Percentiles rank a stretch among this genome's conserved stretches.
Evolutionary conservation across 2,329 filamentous ascomycete species (phyloP).

Genomic region (Geosmithia morbida): DNA sequence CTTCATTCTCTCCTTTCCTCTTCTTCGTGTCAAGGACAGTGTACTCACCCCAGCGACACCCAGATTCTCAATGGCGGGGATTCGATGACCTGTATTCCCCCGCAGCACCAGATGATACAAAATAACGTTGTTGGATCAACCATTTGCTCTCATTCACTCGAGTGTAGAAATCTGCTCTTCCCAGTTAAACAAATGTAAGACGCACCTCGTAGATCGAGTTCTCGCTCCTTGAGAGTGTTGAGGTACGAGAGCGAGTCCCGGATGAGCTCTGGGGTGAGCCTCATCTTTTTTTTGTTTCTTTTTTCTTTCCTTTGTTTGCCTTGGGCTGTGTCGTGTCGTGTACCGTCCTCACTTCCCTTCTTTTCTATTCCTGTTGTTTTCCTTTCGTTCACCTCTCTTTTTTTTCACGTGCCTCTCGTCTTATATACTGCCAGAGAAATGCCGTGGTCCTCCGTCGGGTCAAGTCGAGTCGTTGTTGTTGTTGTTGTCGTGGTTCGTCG

Average conservation of each 20-base stretch:
- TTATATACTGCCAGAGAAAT: too few relatives aligned
- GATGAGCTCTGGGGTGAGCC: constrained; percentile 91
- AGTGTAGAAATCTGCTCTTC: constrained; percentile 92
- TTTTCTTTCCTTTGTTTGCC: neutral
- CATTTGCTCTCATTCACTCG: constrained; percentile 35
- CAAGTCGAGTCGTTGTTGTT: neutral
- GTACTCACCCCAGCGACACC: constrained; percentile 75
- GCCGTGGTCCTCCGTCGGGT: neutral
- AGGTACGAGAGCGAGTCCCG: constrained; percentile 92
- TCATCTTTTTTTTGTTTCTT: constrained; percentile 43
- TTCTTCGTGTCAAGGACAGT: neutral
- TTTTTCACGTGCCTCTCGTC: too few relatives aligned
- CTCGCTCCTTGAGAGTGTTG: constrained; percentile 96
- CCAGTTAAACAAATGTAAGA: constrained; percentile 16
- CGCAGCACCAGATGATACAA: constrained; percentile 6
- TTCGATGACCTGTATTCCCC: constrained; percentile 73
- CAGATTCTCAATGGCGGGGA: constrained; percentile 93
- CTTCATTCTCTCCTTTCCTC: neutral
- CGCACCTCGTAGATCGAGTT: constrained; percentile 99
- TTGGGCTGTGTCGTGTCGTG: constrained; percentile 6
- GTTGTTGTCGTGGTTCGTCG: neutral
- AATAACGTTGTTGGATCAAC: constrained; percentile 57
- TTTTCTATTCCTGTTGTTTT: neutral
- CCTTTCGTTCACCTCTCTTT: too few relatives aligned
- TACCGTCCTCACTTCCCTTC: too few relatives aligned